Percentiles rank a stretch among this genome's conserved stretches.
Conservation (phyloP, 805 yeast species). For the Candida xyloterini region DNA sequence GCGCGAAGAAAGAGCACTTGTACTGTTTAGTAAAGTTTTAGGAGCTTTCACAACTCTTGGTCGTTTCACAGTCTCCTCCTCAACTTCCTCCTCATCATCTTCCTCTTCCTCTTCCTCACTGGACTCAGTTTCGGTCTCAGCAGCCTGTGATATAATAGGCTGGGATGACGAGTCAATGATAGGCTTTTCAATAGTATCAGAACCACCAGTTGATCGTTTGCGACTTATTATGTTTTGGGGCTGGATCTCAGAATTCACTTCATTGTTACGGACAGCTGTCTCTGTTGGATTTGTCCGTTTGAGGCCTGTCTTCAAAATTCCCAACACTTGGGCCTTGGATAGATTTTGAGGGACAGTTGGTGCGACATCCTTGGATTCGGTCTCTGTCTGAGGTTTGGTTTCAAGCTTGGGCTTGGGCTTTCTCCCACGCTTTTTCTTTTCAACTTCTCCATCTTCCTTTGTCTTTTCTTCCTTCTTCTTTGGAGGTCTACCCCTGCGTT, state of each 20-base stretch:
- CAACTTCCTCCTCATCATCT: conserved; percentile 18
- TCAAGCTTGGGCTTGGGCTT: conserved; percentile 1
- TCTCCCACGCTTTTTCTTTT: conserved; percentile 2
- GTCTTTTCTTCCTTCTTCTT: conserved; percentile 2
- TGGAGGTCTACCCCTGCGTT: conserved; percentile 7
- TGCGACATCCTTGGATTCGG: neutral
- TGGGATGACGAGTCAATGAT: conserved; percentile 12
- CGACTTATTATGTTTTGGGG: conserved; percentile 22
- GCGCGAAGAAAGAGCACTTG: conserved; percentile 5
- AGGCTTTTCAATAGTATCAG: neutral
- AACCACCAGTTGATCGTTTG: conserved; percentile 9
- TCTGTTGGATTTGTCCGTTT: conserved; percentile 28
- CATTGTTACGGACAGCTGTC: conserved; percentile 26
- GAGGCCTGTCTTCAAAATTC: conserved; percentile 16
- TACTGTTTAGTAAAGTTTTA: conserved; percentile 6
- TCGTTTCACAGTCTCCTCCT: conserved; percentile 24
- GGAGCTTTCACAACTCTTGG: conserved; percentile 50
- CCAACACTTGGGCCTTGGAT: conserved; percentile 19
- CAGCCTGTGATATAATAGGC: conserved; percentile 6
- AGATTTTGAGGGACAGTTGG: neutral
- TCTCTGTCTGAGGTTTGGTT: neutral
- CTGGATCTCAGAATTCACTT: conserved; percentile 27
- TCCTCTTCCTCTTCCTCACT: conserved; percentile 19
- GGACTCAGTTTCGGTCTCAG: conserved; percentile 18
- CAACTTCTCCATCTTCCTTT: neutral